A percentile compares a stretch with the other conserved stretches of the same genome.
These are phyloP conservation scores for Apiotrichum laibachii DNA, from an alignment of 1,284 basidiomycete species.

Conservation along the genomic window DNA sequence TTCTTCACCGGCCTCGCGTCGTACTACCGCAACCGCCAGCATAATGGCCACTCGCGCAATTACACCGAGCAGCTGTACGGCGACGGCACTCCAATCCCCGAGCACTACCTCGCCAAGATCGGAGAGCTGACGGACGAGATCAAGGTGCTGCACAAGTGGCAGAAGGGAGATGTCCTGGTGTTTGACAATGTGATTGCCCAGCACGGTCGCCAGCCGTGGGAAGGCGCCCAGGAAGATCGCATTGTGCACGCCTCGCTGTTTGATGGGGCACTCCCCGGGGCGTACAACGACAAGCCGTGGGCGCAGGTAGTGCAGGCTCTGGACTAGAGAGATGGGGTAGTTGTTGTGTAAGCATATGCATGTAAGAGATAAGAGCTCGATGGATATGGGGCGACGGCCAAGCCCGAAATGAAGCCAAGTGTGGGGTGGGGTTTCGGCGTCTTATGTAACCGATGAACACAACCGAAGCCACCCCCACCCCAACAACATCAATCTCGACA, in stretches of 20 bases:
- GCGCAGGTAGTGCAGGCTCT: conserved; percentile 11
- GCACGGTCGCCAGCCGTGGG: conserved; percentile 20
- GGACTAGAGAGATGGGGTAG: not conserved
- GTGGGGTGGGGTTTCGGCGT: no score
- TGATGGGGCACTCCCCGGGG: conserved; percentile 11
- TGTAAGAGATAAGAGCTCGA: no score
- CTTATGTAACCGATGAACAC: no score
- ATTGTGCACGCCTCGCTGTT: conserved; percentile 13
- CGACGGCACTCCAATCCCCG: conserved; percentile 21
- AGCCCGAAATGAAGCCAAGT: no score
- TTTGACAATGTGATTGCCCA: conserved; percentile 18
- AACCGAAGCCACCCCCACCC: no score
- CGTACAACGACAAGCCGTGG: conserved; percentile 13
- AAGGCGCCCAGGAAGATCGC: conserved; percentile 14
- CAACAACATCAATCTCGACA: no score
- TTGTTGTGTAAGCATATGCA: no score
- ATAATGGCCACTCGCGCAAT: conserved; percentile 7
- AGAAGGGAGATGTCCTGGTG: conserved; percentile 19
- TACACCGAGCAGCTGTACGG: conserved; percentile 11
- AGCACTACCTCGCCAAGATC: conserved; percentile 14
- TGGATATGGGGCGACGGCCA: no score
- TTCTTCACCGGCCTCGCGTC: conserved; percentile 14
- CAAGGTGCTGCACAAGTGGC: conserved; percentile 18
- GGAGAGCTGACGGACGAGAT: conserved; percentile 20
- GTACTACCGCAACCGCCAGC: conserved; percentile 8